Conservation (phyloP, 148 eudicot genomes). For the Chenopodium berlandieri region DNA sequence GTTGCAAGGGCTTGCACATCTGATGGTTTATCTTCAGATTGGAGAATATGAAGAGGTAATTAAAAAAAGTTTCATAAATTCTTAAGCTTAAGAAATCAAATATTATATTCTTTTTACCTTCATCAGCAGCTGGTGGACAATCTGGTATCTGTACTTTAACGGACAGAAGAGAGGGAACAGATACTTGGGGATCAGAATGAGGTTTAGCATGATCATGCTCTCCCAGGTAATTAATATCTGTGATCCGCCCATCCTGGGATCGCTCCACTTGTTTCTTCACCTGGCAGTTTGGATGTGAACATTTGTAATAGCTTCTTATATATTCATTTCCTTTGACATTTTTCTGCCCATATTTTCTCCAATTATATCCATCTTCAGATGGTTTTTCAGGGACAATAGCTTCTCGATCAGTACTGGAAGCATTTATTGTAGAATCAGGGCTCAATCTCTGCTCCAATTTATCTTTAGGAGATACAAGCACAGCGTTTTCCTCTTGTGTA, state of each 20-base stretch:
- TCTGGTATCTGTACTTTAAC: slow-evolving; percentile 38
- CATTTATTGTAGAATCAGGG: slow-evolving; percentile 38
- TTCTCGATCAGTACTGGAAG: slow-evolving; percentile 41
- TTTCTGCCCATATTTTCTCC: slow-evolving; percentile 98
- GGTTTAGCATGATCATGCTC: slow-evolving; percentile 81
- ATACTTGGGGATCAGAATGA: slow-evolving; percentile 41
- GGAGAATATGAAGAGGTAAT: slow-evolving; percentile 27
- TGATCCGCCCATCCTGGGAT: slow-evolving; percentile 63
- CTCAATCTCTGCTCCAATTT: slow-evolving; percentile 36
- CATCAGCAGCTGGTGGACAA: slow-evolving; percentile 28
- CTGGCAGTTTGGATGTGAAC: slow-evolving; percentile 69
- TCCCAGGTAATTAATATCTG: slow-evolving; percentile 69
- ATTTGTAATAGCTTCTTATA: slow-evolving; percentile 85
- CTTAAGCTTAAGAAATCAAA: slow-evolving; percentile 16
- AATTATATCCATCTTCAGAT: slow-evolving; percentile 85
- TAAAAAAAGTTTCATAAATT: slow-evolving; percentile 4
- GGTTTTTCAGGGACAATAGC: slow-evolving; percentile 57
- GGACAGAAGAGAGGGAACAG: slow-evolving; percentile 39
- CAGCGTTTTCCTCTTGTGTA: slow-evolving; percentile 36
- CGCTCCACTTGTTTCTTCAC: slow-evolving; percentile 92
- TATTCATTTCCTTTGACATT: slow-evolving; percentile 78
- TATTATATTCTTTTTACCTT: slow-evolving; percentile 44
- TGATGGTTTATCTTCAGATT: slow-evolving; percentile 43
- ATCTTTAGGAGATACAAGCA: slow-evolving; percentile 35
- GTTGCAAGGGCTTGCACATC: slow-evolving; percentile 27